phyloP scores from a whole-genome alignment of 257 asterid species.

The Coffea canephora region DNA sequence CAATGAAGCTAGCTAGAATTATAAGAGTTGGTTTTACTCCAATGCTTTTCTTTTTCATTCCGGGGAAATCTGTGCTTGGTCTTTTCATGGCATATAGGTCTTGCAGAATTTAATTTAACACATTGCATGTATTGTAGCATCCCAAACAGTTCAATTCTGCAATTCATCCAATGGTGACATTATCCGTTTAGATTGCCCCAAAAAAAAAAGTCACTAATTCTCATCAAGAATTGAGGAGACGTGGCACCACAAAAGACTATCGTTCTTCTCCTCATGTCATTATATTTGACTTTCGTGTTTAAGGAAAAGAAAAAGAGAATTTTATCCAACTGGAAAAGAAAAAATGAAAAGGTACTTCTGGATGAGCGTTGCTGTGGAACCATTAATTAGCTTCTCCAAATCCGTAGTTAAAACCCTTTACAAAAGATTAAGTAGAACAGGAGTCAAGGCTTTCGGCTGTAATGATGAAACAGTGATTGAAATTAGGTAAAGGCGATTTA shows the following conservation, averaged over 20 bases:
- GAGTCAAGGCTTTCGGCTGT: constrained; percentile 37
- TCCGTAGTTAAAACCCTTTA: not conserved
- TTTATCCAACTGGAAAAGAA: not conserved
- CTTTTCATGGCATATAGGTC: not conserved
- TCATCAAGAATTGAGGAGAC: not conserved
- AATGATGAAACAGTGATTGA: constrained; percentile 30
- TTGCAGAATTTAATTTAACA: not conserved
- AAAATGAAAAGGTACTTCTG: not conserved
- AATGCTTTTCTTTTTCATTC: not conserved
- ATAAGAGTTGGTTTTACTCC: not conserved
- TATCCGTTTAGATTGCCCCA: not conserved
- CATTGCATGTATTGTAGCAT: not conserved
- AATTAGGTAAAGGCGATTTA: constrained; percentile 23
- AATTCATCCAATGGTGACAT: not conserved
- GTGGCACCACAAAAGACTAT: not conserved
- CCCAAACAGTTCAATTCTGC: not conserved
- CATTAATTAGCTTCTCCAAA: not conserved
- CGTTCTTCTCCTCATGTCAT: not conserved
- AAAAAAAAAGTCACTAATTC: not conserved
- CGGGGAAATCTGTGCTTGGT: not conserved
- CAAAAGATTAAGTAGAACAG: not conserved
- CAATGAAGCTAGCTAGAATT: not conserved
- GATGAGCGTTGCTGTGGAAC: not conserved
- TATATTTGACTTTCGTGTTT: not conserved
- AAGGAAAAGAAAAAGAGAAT: not conserved